Percentiles rank a stretch among this genome's conserved stretches.
Conservation (phyloP, 2,329 filamentous ascomycete species). For the Pseudopyricularia javanii region DNA sequence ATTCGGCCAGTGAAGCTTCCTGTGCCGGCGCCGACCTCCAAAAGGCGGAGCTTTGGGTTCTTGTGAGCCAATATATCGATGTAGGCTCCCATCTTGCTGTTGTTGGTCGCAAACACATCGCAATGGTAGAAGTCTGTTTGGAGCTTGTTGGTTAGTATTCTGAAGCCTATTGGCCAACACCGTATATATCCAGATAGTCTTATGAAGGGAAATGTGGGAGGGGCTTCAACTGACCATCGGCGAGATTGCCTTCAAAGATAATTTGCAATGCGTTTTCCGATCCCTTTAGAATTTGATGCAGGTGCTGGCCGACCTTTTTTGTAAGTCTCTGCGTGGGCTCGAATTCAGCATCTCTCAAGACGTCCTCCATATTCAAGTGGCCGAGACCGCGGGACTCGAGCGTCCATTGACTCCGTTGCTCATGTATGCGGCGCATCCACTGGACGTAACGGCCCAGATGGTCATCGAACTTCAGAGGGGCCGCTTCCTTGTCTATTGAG, state of each 20-base stretch:
- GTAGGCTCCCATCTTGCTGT: neutral
- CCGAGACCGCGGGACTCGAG: neutral
- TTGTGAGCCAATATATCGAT: conserved; percentile 12
- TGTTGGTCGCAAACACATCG: neutral
- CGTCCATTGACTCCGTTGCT: neutral
- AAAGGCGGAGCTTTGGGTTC: conserved; percentile 18
- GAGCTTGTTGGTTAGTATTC: neutral
- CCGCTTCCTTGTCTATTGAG: neutral
- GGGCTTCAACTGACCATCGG: neutral
- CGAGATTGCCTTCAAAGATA: neutral
- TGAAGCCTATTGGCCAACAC: neutral
- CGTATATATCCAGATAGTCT: neutral
- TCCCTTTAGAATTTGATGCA: neutral
- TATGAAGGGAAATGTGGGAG: neutral
- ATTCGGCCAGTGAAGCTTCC: conserved; percentile 15
- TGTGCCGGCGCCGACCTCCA: conserved; percentile 24
- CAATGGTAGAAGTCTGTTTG: neutral
- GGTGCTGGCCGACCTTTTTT: neutral
- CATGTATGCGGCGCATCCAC: neutral
- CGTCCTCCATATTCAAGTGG: neutral
- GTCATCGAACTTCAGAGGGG: neutral
- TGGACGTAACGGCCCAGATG: neutral
- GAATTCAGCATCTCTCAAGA: neutral
- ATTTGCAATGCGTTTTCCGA: neutral
- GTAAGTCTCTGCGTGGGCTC: neutral